phyloP scores from a whole-genome alignment of 1,284 basidiomycete species.

The Melampsora larici-populina region DNA sequence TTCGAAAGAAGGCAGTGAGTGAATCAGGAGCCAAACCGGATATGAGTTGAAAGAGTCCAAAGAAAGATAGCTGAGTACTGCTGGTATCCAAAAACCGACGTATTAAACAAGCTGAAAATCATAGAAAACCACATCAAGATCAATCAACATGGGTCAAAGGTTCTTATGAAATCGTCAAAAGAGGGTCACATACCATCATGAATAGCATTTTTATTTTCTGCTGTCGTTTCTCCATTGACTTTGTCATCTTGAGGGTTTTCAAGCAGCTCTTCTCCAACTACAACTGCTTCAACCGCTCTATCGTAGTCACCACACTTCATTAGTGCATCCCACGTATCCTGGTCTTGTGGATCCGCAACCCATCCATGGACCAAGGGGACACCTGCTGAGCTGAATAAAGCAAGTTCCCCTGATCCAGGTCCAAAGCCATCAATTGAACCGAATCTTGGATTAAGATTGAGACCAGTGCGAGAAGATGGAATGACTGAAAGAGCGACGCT shows the following conservation, averaged over 20 bases:
- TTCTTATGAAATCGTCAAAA: not conserved
- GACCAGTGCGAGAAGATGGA: constrained; percentile 72
- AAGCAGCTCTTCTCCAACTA: constrained; percentile 69
- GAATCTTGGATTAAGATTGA: constrained; percentile 81
- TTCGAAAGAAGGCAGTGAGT: too few relatives aligned
- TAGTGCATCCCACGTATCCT: constrained; percentile 62
- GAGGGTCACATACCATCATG: constrained; percentile 6
- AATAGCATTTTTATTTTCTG: constrained; percentile 1
- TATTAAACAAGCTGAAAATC: constrained; percentile 63
- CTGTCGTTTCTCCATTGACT: constrained; percentile 9
- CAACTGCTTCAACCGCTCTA: constrained; percentile 67
- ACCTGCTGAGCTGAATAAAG: constrained; percentile 75
- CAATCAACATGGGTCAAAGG: not conserved
- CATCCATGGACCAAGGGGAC: constrained; percentile 83
- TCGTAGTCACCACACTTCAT: constrained; percentile 57
- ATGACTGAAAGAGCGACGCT: constrained; percentile 74
- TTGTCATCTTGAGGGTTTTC: constrained; percentile 57
- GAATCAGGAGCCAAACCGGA: too few relatives aligned
- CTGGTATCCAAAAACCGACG: constrained; percentile 69
- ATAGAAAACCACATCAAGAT: constrained; percentile 21
- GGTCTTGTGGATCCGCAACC: constrained; percentile 69
- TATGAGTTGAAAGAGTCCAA: constrained; percentile 60
- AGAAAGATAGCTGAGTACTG: constrained; percentile 78
- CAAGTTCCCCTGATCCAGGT: constrained; percentile 62
- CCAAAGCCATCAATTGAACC: constrained; percentile 66